A percentile compares a stretch with the other conserved stretches of the same genome.
These are phyloP conservation scores for Pseudogymnoascus sp. DNA, from an alignment of 2,329 filamentous ascomycete species.

Conservation along the genomic window DNA sequence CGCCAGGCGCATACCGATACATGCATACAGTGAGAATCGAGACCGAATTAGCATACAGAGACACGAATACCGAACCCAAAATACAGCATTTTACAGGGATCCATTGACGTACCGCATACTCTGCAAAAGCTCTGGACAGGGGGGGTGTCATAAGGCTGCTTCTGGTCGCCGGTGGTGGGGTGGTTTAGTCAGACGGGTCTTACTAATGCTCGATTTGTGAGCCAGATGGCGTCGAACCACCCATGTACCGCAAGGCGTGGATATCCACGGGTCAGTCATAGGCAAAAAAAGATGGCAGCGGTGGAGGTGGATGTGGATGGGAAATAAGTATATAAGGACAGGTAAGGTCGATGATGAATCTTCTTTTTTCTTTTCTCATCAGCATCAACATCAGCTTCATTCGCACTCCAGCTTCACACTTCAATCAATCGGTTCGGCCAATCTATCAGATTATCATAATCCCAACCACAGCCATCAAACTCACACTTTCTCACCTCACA, in stretches of 20 bases:
- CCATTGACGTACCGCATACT: neutral
- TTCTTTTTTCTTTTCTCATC: neutral
- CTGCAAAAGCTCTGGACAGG: constrained; percentile 5
- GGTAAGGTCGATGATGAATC: neutral
- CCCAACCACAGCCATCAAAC: neutral
- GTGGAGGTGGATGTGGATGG: neutral
- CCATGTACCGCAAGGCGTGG: constrained; percentile 7
- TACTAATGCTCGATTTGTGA: constrained; percentile 4
- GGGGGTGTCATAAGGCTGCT: constrained; percentile 7
- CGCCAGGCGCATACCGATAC: neutral
- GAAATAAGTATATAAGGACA: constrained; percentile 4
- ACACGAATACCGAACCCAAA: neutral
- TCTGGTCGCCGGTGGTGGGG: neutral
- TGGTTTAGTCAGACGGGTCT: neutral
- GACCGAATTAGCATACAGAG: neutral
- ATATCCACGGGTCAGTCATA: constrained; percentile 6
- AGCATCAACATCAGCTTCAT: constrained; percentile 5
- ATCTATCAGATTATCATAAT: neutral
- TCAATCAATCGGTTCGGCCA: neutral
- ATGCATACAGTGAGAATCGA: neutral
- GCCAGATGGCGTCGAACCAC: neutral
- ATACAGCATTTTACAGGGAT: neutral
- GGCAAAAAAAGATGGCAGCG: neutral
- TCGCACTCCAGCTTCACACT: neutral
- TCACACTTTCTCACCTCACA: neutral